Base-by-base conservation (phyloP, 2,329 filamentous ascomycete species). In the Colletotrichum zoysiae region DNA sequence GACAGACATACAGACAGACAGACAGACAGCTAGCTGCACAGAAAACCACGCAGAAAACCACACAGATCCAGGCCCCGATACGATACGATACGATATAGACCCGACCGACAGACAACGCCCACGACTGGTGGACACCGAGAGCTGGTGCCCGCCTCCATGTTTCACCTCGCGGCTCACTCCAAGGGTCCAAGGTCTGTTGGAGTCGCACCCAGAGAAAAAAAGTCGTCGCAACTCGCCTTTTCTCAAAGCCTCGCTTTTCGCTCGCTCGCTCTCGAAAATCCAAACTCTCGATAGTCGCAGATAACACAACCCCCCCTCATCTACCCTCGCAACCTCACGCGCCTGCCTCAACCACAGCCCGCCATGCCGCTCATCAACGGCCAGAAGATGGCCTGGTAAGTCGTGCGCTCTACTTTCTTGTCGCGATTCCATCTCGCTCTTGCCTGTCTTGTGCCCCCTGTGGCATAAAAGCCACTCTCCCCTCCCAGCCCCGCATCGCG, bases 371-470 rank as follows among this genome's bases (percentile, higher is more conserved):
- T 91, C 60, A 90, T 93, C 75, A 89, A 92, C 77, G 91, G 91
- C 74, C 85, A 90, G 80, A 92, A 92, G 82, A 92, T 93, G 86
- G 91, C 91, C 79, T 93, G 91, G 91, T 93, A 87, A 77, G 90
- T 65, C 61, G 40, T 35, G 30, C 78, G 38, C 42, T 60, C 69
- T 46, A 50, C 23, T 65, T 71, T 65, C 65, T 70, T 57, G 59
- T 60, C 50, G 38, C 35, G 44, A 23, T 38, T 1, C 5, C 33
- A 23, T 35, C 30, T 55, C 16, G 30, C 51, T 26, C 20, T 20
- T n/a, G 18, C 3, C 53, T n/a, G 18, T 44, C 3, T 33, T n/a
- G 18, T 44, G 35, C 53, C 53, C 20, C n/a, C 11, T 14, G 11
- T 38, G 30, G 33, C 33, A 23, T 20, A 9, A 30, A 18, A 14